These are phyloP conservation scores for Pulicaria dysenterica DNA, from an alignment of 129 eudicot species.

Conservation along the genomic window DNA sequence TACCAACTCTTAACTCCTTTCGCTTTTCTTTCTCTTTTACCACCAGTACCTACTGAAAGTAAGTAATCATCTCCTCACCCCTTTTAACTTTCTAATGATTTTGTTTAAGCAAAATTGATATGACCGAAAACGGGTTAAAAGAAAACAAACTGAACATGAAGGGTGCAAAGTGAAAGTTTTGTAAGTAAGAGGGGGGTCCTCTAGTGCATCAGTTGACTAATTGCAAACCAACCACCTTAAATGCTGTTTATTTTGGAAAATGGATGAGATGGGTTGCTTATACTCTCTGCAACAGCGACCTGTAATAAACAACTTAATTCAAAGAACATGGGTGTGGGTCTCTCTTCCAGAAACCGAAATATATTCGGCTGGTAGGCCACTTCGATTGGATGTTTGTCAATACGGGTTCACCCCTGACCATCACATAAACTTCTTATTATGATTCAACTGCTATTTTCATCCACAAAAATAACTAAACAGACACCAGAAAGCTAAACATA, in stretches of 20 bases:
- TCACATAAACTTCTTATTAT: background rate
- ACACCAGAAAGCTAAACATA: background rate
- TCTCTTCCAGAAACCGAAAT: no score
- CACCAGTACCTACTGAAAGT: background rate
- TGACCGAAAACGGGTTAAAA: no score
- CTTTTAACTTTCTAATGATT: no score
- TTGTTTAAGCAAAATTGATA: no score
- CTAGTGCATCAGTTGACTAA: conserved; percentile 49
- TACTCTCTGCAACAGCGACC: conserved; percentile 65
- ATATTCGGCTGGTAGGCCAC: background rate
- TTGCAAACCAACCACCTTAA: conserved; percentile 59
- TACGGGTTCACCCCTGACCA: background rate
- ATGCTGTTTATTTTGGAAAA: conserved; percentile 36
- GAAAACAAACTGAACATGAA: no score
- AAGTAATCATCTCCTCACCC: background rate
- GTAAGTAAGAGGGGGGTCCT: conserved; percentile 21
- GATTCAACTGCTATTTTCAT: background rate
- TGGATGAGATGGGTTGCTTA: conserved; percentile 62
- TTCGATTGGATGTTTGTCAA: background rate
- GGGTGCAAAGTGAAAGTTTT: background rate
- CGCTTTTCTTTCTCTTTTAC: background rate
- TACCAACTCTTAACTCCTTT: background rate
- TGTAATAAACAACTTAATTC: conserved; percentile 1
- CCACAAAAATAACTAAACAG: no score
- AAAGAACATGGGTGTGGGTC: background rate